These are phyloP conservation scores for Vanderwaltozyma tropicalis DNA, from an alignment of 805 yeast genomes.

Conservation along the genomic window DNA sequence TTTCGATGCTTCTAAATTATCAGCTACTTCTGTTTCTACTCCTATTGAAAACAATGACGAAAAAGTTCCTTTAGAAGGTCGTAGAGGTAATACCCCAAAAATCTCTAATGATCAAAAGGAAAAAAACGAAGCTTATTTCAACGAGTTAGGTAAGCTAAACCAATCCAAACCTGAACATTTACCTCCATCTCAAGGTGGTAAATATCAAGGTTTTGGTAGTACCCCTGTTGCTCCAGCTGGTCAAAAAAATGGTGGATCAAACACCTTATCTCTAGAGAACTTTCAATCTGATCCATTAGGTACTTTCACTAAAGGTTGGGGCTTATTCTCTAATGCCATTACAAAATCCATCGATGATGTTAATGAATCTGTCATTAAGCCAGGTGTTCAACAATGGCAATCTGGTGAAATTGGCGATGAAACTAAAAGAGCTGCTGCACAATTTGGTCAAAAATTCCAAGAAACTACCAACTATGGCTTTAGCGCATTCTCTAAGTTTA, in stretches of 20 bases:
- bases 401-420: slow-evolving; percentile 64
- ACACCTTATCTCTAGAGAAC: slow-evolving; percentile 49
- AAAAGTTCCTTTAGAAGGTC: slow-evolving; percentile 29
- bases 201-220: slow-evolving; percentile 84
- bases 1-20: slow-evolving; percentile 22
- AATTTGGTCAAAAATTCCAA: slow-evolving; percentile 89
- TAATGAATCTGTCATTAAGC: slow-evolving; percentile 79
- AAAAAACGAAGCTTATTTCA: slow-evolving; percentile 76
- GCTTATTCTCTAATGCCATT: slow-evolving; percentile 77
- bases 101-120: slow-evolving; percentile 32
- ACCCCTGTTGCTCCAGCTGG: slow-evolving; percentile 35
- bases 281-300: slow-evolving; percentile 80
- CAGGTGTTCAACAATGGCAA: slow-evolving; percentile 72
- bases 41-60: slow-evolving; percentile 1
- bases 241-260: slow-evolving; percentile 3
- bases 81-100: slow-evolving; percentile 33
- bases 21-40: slow-evolving; percentile 5
- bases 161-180: slow-evolving; percentile 61
- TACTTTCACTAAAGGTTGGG: slow-evolving; percentile 90
- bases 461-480: slow-evolving; percentile 74
- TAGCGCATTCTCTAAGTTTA: slow-evolving; percentile 52
- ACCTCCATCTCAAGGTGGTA: slow-evolving; percentile 93
- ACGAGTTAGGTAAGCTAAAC: slow-evolving; percentile 64
- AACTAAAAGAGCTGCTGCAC: slow-evolving; percentile 88
- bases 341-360: slow-evolving; percentile 78